Base-by-base conservation (phyloP, 768 basidiomycete genomes). In the Hypsizygus marmoreus region DNA sequence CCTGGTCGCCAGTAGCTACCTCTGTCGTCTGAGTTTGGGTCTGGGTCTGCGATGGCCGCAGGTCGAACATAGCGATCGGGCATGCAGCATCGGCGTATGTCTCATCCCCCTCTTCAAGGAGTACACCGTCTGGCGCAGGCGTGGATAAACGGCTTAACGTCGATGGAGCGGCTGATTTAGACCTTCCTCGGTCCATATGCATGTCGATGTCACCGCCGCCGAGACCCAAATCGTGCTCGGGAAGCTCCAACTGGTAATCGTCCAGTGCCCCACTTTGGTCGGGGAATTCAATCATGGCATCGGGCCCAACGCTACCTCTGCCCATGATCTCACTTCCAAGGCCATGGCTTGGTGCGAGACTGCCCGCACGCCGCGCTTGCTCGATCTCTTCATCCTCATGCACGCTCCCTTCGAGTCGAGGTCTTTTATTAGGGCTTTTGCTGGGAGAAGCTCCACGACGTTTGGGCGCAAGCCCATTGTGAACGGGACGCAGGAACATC, bases 21-120 rank as follows among this genome's bases (percentile, higher is more conserved):
- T 71, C 69, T 33, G 64, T 59, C 48, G 47, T 67, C 67, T 40
- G 39, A 23, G 45, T 37, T 57, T 83, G 77, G 32, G 72, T 71
- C 56, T 83, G 80, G 23, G 75, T 68, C 9, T 74, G 70, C 20
- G 55, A 45, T 32, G 78, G 77, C 31, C 81, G 76, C 8, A 74
- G 70, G 60, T 92, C 92, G 62, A 95, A 93, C 51, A 80, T 72
- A n/a, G 86, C 84, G 53, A 94, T 89, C 0, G 86, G 86, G 57
- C 90, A 92, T 20, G 76, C 70, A 28, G 75, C 71, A 62, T 91
- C 86, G 6, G 83, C 84, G 54, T 84, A 86, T 3, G 74, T 72
- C 56, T 80, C 80, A n/a, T 81, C 79, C 22, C 74, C 80, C 48
- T 86, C 83, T 37, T 79, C 78, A 16, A 71, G 50, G n/a, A 65